These are phyloP conservation scores for Dryas octopetala DNA, from an alignment of 306 rosid species.

Conservation along the genomic window DNA sequence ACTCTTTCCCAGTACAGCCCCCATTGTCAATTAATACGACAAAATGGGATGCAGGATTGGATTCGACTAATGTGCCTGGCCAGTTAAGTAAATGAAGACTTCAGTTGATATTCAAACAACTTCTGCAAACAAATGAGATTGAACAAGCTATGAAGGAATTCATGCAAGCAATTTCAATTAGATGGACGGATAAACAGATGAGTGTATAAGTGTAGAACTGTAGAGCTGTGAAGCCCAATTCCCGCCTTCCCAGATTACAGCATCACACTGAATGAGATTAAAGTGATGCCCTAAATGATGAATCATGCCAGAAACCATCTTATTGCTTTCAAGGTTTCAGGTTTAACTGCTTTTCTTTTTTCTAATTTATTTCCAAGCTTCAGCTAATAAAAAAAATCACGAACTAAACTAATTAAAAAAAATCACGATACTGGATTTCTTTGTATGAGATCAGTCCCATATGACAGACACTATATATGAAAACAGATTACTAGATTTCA, in stretches of 20 bases:
- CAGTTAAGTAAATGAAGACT: slow-evolving; percentile 1
- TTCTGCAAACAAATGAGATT: not conserved
- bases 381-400: not conserved
- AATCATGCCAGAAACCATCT: not conserved
- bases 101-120: slow-evolving; percentile 3
- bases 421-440: too few relatives aligned
- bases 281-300: not conserved
- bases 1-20: slow-evolving; percentile 53
- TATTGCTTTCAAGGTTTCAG: not conserved
- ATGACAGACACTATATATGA: not conserved
- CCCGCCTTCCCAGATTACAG: not conserved
- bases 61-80: slow-evolving; percentile 24
- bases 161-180: not conserved
- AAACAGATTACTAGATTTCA: not conserved
- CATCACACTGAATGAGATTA: not conserved
- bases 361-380: too few relatives aligned
- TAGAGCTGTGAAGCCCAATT: not conserved
- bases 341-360: too few relatives aligned
- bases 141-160: not conserved
- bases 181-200: not conserved
- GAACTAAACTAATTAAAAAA: not conserved
- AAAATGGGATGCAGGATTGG: slow-evolving; percentile 22
- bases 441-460: not conserved
- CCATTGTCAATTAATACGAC: slow-evolving; percentile 51
- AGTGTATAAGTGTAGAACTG: not conserved